Conservation (phyloP, 164 flowering plant genomes). For the Sextonia rubra region DNA sequence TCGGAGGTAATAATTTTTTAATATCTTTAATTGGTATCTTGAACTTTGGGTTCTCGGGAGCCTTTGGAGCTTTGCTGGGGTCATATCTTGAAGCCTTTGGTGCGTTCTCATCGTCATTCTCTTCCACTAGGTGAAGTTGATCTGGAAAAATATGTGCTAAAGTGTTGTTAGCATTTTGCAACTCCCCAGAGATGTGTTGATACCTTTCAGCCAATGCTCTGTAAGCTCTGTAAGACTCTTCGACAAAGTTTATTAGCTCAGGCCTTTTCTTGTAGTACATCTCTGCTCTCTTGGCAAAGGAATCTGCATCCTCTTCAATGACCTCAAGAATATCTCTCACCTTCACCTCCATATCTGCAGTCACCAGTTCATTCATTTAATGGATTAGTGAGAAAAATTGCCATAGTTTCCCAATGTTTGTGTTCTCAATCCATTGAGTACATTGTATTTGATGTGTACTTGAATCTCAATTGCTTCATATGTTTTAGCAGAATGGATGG, state of each 20-base stretch:
- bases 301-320: constrained; percentile 75
- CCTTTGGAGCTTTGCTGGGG: constrained; percentile 6
- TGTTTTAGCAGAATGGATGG: neutral
- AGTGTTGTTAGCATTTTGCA: constrained; percentile 79
- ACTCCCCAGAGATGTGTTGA: constrained; percentile 69
- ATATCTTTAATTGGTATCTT: constrained; percentile 26
- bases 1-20: constrained; percentile 10
- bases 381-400: neutral
- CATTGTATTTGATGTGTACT: neutral
- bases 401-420: neutral
- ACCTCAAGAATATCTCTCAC: constrained; percentile 53
- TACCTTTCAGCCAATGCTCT: constrained; percentile 86
- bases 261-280: constrained; percentile 83
- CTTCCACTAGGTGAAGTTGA: constrained; percentile 57
- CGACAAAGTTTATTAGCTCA: constrained; percentile 62
- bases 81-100: constrained; percentile 6
- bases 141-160: constrained; percentile 79
- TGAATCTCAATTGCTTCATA: neutral
- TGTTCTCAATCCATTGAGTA: neutral
- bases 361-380: neutral
- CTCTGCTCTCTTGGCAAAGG: constrained; percentile 76
- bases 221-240: constrained; percentile 67
- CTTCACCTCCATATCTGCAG: constrained; percentile 83
- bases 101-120: constrained; percentile 29
- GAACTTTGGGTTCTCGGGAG: constrained; percentile 20